phyloP scores from a whole-genome alignment of 192 early-diverging fungal genomes.

The Jimgerdemannia lactiflua region DNA sequence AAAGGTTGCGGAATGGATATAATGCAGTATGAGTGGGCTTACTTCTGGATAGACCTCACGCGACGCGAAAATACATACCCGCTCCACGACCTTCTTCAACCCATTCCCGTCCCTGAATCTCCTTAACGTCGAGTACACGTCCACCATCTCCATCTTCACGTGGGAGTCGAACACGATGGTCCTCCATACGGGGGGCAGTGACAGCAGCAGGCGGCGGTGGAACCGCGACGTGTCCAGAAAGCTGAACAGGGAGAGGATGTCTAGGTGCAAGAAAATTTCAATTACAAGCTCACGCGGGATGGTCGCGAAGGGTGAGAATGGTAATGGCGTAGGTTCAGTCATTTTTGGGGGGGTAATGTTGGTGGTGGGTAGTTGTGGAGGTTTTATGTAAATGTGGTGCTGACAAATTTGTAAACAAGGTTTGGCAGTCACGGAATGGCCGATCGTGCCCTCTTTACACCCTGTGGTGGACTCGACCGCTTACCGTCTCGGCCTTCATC shows the following conservation, averaged over 20 bases:
- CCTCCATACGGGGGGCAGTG: constrained; percentile 35
- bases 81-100: constrained; percentile 30
- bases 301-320: neutral
- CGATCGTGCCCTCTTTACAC: too few relatives aligned
- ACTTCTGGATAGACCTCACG: too few relatives aligned
- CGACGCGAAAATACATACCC: constrained; percentile 18
- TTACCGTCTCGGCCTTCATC: too few relatives aligned
- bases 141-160: constrained; percentile 24
- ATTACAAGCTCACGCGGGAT: constrained; percentile 39
- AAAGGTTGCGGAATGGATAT: neutral
- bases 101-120: constrained; percentile 41
- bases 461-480: too few relatives aligned
- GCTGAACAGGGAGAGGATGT: constrained; percentile 38
- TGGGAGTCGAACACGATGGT: constrained; percentile 35
- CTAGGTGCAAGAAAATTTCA: constrained; percentile 34
- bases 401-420: neutral
- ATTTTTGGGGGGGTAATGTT: neutral
- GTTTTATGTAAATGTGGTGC: neutral
- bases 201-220: constrained; percentile 37
- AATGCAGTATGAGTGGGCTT: too few relatives aligned
- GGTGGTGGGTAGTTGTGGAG: neutral
- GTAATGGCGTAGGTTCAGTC: neutral
- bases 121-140: constrained; percentile 45
- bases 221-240: constrained; percentile 42
- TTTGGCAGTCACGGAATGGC: too few relatives aligned